phyloP scores from a whole-genome alignment of 202 grass and related monocot genomes.

The Dendrocalamus latiflorus region DNA sequence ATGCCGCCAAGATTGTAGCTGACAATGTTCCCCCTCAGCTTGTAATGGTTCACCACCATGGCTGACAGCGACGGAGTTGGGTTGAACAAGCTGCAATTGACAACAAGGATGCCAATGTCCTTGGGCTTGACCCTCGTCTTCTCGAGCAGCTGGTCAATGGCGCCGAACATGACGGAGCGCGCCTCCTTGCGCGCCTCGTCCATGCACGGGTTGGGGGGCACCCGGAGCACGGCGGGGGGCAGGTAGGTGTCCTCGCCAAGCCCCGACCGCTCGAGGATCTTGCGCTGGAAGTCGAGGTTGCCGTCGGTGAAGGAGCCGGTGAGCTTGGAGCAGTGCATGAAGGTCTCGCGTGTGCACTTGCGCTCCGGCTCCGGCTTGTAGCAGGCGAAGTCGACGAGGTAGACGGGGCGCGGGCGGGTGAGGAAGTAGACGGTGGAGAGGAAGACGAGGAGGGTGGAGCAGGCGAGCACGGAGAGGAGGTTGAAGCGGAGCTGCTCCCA shows the following conservation, averaged over 20 bases:
- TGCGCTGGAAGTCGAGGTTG: slow-evolving; percentile 91
- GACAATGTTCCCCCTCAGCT: slow-evolving; percentile 69
- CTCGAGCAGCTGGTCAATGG: slow-evolving; percentile 78
- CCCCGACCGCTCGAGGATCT: slow-evolving; percentile 94
- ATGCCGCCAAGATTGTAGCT: slow-evolving; percentile 93
- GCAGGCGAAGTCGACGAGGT: slow-evolving; percentile 88
- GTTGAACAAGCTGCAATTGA: slow-evolving; percentile 97
- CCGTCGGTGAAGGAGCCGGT: slow-evolving; percentile 70
- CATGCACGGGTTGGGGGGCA: slow-evolving; percentile 89
- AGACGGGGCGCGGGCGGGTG: slow-evolving; percentile 75
- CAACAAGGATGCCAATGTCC: slow-evolving; percentile 86
- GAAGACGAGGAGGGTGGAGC: slow-evolving; percentile 86
- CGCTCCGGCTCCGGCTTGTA: slow-evolving; percentile 79
- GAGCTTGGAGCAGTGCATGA: slow-evolving; percentile 68
- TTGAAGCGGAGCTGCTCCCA: slow-evolving; percentile 85
- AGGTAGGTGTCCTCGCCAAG: slow-evolving; percentile 84
- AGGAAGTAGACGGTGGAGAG: slow-evolving; percentile 95
- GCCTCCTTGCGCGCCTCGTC: slow-evolving; percentile 86
- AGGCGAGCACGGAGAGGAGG: slow-evolving; percentile 63
- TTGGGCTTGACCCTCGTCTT: slow-evolving; percentile 74
- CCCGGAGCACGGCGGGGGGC: slow-evolving; percentile 67
- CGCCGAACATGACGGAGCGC: slow-evolving; percentile 75
- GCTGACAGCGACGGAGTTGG: slow-evolving; percentile 91
- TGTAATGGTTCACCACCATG: slow-evolving; percentile 99
- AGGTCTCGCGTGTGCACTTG: slow-evolving; percentile 74